Percentiles rank a stretch among this genome's conserved stretches.
phyloP scores from a whole-genome alignment of 2,329 filamentous ascomycete species.

The Fusarium albidum region DNA sequence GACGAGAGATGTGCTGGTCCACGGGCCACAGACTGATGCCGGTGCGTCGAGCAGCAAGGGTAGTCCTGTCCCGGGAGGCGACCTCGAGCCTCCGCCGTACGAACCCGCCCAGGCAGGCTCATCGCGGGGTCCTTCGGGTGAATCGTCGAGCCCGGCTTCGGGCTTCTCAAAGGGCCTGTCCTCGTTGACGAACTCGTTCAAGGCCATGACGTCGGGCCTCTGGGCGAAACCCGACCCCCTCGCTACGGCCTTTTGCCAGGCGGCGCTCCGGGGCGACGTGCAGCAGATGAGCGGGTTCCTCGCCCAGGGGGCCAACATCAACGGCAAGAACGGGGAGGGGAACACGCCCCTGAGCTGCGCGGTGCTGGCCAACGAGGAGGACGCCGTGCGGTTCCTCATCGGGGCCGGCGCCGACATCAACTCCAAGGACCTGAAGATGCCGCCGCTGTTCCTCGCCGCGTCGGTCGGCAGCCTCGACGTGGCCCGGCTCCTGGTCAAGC shows the following conservation, averaged over 20 bases:
- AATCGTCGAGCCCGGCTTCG: slow-evolving; percentile 14
- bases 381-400: slow-evolving; percentile 45
- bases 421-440: slow-evolving; percentile 37
- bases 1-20: slow-evolving; percentile 28
- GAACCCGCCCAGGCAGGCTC: slow-evolving; percentile 25
- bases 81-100: slow-evolving; percentile 38
- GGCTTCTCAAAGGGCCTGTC: slow-evolving; percentile 37
- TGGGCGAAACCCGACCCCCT: slow-evolving; percentile 48
- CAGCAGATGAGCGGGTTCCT: slow-evolving; percentile 45
- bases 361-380: slow-evolving; percentile 42
- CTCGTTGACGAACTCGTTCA: slow-evolving; percentile 46
- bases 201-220: slow-evolving; percentile 45
- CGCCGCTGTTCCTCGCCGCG: slow-evolving; percentile 46
- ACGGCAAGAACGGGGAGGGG: slow-evolving; percentile 47
- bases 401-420: slow-evolving; percentile 42
- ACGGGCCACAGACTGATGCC: not conserved
- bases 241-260: slow-evolving; percentile 48
- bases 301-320: slow-evolving; percentile 46
- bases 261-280: slow-evolving; percentile 44
- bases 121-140: slow-evolving; percentile 7
- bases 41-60: slow-evolving; percentile 28
- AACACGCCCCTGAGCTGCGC: slow-evolving; percentile 47
- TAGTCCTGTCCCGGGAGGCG: slow-evolving; percentile 6
- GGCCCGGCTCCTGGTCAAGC: slow-evolving; percentile 39
- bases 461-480: slow-evolving; percentile 41